phyloP scores from a whole-genome alignment of 176 grass and related monocot genomes.

The Rhynchospora tenuis region DNA sequence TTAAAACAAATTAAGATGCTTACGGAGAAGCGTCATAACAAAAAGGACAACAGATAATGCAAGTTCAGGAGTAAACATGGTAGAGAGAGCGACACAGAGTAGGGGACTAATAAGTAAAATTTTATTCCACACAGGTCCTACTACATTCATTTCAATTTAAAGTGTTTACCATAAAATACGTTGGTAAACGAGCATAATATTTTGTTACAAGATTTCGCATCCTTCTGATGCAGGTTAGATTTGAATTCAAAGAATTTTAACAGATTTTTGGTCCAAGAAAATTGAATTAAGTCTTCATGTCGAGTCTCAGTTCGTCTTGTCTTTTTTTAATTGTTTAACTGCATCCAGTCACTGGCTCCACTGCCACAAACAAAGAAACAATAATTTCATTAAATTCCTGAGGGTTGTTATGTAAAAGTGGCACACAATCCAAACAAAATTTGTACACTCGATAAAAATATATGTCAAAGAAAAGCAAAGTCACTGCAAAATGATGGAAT shows the following conservation, averaged over 20 bases:
- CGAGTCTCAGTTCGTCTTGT: conserved; percentile 38
- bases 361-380: conserved; percentile 37
- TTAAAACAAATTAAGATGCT: neutral
- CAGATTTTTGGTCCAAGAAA: conserved; percentile 26
- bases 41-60: neutral
- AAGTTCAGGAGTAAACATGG: neutral
- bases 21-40: neutral
- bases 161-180: conserved; percentile 81
- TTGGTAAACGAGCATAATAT: conserved; percentile 77
- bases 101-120: conserved; percentile 1
- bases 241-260: conserved; percentile 65
- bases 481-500: neutral
- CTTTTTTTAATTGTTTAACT: conserved; percentile 48
- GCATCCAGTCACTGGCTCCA: conserved; percentile 71
- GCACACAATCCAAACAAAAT: conserved; percentile 7
- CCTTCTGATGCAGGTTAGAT: conserved; percentile 54
- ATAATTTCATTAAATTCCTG: neutral
- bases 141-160: conserved; percentile 51
- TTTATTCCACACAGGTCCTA: conserved; percentile 31
- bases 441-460: conserved; percentile 7
- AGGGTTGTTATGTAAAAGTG: neutral
- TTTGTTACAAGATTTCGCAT: conserved; percentile 66
- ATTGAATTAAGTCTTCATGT: conserved; percentile 53
- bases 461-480: neutral
- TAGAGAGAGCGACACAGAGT: neutral